Evolutionary conservation across 2,329 filamentous ascomycete species (phyloP), one percentile per base, ranked within the genome.

Genomic region (Lasiodiplodia sp.): DNA sequence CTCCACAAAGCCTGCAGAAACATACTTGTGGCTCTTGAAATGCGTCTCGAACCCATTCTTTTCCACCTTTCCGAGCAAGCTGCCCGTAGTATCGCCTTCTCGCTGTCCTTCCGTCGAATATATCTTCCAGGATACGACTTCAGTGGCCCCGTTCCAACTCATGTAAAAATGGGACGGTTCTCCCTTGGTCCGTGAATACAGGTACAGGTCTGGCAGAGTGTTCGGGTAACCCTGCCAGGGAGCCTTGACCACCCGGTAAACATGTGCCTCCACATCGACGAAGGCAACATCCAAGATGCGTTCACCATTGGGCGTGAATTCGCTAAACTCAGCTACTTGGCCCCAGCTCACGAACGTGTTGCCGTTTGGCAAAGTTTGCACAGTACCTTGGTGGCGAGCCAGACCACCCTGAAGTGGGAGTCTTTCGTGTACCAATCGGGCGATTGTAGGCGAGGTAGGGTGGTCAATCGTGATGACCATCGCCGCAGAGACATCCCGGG

Each of bases 371-470:
- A 66, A 51, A 2, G 38, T 56, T 37, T 89, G 82, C 38, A 89
- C 76, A 4, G 82, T 82, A 68, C 86, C 85, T 38, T 85, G 80
- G 7, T 77, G 78, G n/a, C 75, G 76, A 12, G 47, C 21, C 8
- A 60, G 37, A 14, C 34, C 53, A 1, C 51, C 51, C 4, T 28
- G 11, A 7, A 28, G 12, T 10, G 51, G 23, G 51, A 31, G 16
- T 14, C 51, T 11, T 28, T 53, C 51, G 4, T 53, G 21, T 3
- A 28, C 51, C 21, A 53, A 18, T 18, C 51, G 23, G 51, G 53
- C 47, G n/a, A 23, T 52, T 70, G 55, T 4, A 71, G 71, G 51
- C 0, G n/a, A 47, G 21, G n/a, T 47, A 28, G 28, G 12, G n/a
- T 57, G 47, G 49, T 53, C 25, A 7, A 63, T 47, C 37, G 31